Evolutionary conservation across 2,329 filamentous ascomycete species (phyloP).

Genomic region (Aspergillus spinulosporus): DNA sequence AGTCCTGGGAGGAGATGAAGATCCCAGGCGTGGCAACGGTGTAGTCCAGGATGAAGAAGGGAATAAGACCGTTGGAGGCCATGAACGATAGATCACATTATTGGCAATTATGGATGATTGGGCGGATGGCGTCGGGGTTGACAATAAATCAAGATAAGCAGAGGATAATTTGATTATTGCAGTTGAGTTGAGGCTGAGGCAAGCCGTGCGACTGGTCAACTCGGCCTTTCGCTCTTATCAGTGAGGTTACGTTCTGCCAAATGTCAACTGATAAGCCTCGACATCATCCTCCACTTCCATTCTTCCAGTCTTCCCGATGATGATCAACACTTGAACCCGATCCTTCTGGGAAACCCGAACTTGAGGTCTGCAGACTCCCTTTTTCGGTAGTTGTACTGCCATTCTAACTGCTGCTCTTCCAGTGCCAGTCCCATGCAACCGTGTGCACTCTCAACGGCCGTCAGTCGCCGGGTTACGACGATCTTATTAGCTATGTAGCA

Average conservation of each 20-base stretch:
- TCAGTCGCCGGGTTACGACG: not conserved
- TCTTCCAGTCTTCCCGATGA: not conserved
- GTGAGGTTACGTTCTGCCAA: too few species aligned
- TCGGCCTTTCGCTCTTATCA: too few species aligned
- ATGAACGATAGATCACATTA: constrained; percentile 7
- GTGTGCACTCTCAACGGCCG: not conserved
- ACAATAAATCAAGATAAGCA: not conserved
- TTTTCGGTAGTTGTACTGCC: not conserved
- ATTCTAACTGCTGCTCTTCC: not conserved
- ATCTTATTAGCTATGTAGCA: too few species aligned
- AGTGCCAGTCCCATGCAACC: not conserved
- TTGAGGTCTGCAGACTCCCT: not conserved
- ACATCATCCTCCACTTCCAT: not conserved
- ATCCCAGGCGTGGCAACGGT: constrained; percentile 3
- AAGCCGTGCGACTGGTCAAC: not conserved
- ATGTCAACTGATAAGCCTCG: not conserved
- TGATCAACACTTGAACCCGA: not conserved
- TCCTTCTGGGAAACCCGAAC: not conserved
- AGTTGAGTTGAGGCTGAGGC: not conserved
- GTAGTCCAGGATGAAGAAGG: not conserved
- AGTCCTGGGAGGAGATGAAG: not conserved
- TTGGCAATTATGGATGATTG: not conserved
- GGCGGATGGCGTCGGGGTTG: not conserved
- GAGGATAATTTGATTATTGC: not conserved
- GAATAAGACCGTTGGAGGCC: not conserved